Evolutionary conservation across 345 rosid genomes (phyloP).

Genomic region (rapeseed (Brassica napus)): DNA sequence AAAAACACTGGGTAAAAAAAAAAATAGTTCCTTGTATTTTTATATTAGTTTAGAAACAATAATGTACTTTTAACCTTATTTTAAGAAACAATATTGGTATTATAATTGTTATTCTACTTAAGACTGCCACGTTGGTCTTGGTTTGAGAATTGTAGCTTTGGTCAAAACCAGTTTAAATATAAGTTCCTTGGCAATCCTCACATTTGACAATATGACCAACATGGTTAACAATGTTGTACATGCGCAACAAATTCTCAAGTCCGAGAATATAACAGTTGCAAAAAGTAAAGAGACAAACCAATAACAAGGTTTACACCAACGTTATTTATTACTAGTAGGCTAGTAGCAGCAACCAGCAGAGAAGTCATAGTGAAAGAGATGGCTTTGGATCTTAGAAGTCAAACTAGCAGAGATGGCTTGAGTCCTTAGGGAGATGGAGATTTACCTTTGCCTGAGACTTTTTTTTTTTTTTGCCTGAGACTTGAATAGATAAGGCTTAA

Average conservation of each 20-base stretch:
- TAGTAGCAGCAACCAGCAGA: background rate
- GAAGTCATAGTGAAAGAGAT: background rate
- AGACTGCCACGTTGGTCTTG: background rate
- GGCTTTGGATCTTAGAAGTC: background rate
- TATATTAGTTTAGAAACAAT: slow-evolving; percentile 7
- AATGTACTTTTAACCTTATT: background rate
- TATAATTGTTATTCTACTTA: background rate
- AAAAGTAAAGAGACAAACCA: background rate
- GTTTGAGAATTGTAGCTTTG: background rate
- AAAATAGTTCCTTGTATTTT: background rate
- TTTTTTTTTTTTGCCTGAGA: background rate
- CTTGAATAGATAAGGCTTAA: background rate
- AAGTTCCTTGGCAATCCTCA: background rate
- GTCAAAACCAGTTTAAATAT: background rate
- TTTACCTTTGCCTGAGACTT: background rate
- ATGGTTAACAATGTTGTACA: background rate
- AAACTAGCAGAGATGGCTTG: background rate
- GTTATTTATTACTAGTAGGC: background rate
- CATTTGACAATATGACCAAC: background rate
- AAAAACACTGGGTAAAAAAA: background rate
- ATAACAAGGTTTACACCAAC: background rate
- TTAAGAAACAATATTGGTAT: slow-evolving; percentile 24
- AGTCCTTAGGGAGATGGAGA: background rate
- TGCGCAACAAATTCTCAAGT: background rate
- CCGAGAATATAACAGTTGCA: background rate